Percentiles rank a stretch among this genome's conserved stretches.
phyloP scores from a whole-genome alignment of 345 rosid species.

The Eutrema yunnanense region DNA sequence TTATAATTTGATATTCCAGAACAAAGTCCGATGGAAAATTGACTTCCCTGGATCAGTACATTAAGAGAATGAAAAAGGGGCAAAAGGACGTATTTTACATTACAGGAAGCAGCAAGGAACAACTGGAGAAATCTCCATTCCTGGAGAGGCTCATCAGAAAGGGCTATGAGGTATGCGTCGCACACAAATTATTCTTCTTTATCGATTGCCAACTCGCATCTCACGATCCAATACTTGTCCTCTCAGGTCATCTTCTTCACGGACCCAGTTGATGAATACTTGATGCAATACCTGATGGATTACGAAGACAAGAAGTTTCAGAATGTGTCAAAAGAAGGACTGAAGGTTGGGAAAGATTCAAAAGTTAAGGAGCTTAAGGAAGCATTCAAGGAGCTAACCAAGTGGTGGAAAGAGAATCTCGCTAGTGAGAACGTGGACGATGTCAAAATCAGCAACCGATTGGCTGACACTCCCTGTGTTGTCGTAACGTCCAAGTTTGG shows the following conservation, averaged over 20 bases:
- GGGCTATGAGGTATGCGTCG: slow-evolving; percentile 67
- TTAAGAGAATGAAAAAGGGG: slow-evolving; percentile 80
- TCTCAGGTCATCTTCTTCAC: slow-evolving; percentile 94
- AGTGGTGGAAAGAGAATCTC: slow-evolving; percentile 86
- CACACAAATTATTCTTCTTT: neutral
- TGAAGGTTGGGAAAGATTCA: slow-evolving; percentile 76
- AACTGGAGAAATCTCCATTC: slow-evolving; percentile 90
- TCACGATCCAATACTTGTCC: neutral
- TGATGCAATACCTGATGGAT: slow-evolving; percentile 99
- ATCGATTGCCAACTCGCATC: neutral
- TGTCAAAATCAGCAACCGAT: slow-evolving; percentile 82
- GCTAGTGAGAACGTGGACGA: slow-evolving; percentile 83
- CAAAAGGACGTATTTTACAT: slow-evolving; percentile 94
- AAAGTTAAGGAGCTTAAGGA: slow-evolving; percentile 85
- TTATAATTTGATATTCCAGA: slow-evolving; percentile 37
- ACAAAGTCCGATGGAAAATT: slow-evolving; percentile 87
- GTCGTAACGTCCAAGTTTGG: slow-evolving; percentile 94
- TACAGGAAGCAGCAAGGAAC: slow-evolving; percentile 93
- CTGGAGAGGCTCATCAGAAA: slow-evolving; percentile 94
- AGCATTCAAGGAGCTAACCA: slow-evolving; percentile 86
- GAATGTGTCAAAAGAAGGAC: slow-evolving; percentile 91
- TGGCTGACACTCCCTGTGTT: slow-evolving; percentile 91
- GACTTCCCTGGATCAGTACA: slow-evolving; percentile 93
- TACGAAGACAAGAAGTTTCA: slow-evolving; percentile 92
- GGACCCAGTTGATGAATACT: slow-evolving; percentile 93